Evolutionary conservation across 148 eudicot genomes (phyloP).

Genomic region (Pharnaceum exiguum): DNA sequence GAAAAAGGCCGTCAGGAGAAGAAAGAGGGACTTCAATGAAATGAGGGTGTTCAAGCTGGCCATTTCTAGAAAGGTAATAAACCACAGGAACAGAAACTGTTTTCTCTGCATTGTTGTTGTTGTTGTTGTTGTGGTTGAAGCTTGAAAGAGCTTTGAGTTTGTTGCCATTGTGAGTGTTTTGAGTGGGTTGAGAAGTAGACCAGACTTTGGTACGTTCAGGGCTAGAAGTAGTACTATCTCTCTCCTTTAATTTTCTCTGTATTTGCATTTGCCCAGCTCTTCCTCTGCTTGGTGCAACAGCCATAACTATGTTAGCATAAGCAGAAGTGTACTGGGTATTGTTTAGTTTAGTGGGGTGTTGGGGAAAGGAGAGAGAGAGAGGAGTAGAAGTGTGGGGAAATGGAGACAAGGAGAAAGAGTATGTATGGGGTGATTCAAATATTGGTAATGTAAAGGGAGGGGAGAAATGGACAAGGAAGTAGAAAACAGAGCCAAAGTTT

Average conservation of each 20-base stretch:
- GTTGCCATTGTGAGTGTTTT: no score
- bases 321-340: not conserved
- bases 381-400: not conserved
- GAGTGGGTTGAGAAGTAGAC: conserved; percentile 34
- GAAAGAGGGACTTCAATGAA: conserved; percentile 75
- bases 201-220: conserved; percentile 44
- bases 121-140: not conserved
- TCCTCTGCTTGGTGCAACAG: conserved; percentile 28
- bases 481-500: conserved; percentile 11
- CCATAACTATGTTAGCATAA: conserved; percentile 21
- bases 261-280: conserved; percentile 21
- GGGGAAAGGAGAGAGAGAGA: not conserved
- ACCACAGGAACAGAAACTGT: conserved; percentile 41
- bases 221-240: conserved; percentile 24
- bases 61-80: conserved; percentile 62
- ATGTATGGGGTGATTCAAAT: conserved; percentile 14
- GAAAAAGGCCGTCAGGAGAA: conserved; percentile 52
- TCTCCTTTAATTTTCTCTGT: conserved; percentile 29
- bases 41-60: conserved; percentile 84
- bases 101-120: not conserved
- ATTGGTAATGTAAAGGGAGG: not conserved
- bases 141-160: conserved; percentile 4
- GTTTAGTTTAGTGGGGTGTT: not conserved
- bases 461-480: conserved; percentile 16
- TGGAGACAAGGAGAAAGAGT: not conserved